Percentiles rank a stretch among this genome's conserved stretches.
Evolutionary conservation across 352 stramenopile species (phyloP).

Genomic region (Globisporangium polare): DNA sequence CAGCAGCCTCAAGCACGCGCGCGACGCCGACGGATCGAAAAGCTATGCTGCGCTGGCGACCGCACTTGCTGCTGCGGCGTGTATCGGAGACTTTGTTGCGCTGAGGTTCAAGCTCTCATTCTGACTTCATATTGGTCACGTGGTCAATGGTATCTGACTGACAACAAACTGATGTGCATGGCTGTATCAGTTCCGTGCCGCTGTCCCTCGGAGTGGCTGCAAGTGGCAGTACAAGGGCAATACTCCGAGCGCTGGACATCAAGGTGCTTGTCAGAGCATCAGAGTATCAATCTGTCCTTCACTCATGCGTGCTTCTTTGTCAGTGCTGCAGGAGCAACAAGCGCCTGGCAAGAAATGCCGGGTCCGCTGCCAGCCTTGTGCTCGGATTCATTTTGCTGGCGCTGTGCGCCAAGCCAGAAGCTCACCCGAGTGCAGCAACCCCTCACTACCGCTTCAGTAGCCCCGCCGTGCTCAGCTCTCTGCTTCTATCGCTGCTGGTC

Average conservation of each 20-base stretch:
- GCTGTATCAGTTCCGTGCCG: constrained; percentile 12
- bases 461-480: constrained; percentile 7
- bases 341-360: background rate
- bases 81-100: constrained; percentile 15
- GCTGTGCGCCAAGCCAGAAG: background rate
- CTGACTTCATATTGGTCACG: too few relatives aligned
- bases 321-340: constrained; percentile 5
- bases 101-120: constrained; percentile 9
- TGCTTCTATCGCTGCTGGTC: constrained; percentile 16
- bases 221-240: constrained; percentile 6
- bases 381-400: constrained; percentile 7
- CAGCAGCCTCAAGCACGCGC: background rate
- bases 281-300: background rate
- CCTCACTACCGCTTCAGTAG: constrained; percentile 15
- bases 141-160: background rate
- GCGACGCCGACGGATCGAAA: background rate
- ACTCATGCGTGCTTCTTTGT: background rate
- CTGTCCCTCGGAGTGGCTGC: constrained; percentile 18
- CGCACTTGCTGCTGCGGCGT: background rate
- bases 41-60: background rate
- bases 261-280: background rate
- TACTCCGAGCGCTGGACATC: constrained; percentile 4
- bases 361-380: constrained; percentile 1
- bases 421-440: background rate
- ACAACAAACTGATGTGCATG: background rate